phyloP scores from a whole-genome alignment of 192 early-diverging fungal species.

The Linnemannia hyalina region DNA sequence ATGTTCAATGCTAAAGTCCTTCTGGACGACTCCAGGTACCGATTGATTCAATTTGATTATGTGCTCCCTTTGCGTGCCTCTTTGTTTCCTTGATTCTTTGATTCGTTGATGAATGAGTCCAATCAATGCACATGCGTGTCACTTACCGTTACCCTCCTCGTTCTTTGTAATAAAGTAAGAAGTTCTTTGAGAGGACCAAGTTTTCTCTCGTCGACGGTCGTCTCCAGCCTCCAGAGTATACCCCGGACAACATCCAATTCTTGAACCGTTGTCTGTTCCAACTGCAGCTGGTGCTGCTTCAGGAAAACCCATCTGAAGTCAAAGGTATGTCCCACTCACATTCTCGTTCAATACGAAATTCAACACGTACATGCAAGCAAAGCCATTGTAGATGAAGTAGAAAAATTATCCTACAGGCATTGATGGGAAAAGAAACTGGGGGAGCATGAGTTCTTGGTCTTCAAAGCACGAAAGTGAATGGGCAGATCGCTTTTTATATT shows the following conservation, averaged over 20 bases:
- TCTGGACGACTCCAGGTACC: conserved; percentile 54
- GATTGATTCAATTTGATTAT: too few species aligned
- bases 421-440: too few species aligned
- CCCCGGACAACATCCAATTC: conserved; percentile 6
- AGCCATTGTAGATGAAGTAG: neutral
- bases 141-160: neutral
- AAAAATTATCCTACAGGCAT: too few species aligned
- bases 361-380: neutral
- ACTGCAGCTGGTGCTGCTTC: conserved; percentile 15
- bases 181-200: conserved; percentile 29
- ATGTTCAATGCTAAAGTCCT: conserved; percentile 47
- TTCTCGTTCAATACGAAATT: too few species aligned
- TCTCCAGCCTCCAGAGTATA: conserved; percentile 29
- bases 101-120: neutral
- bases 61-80: too few species aligned
- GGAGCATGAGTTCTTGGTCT: too few species aligned
- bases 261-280: conserved; percentile 29
- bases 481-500: too few species aligned
- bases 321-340: neutral
- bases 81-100: neutral
- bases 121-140: neutral
- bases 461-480: too few species aligned
- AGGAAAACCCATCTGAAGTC: neutral
- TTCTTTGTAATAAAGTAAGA: conserved; percentile 20
- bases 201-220: conserved; percentile 39